A percentile compares a stretch with the other conserved stretches of the same genome.
phyloP scores from a whole-genome alignment of 805 yeast species.

The Metschnikowia noctiluminum region DNA sequence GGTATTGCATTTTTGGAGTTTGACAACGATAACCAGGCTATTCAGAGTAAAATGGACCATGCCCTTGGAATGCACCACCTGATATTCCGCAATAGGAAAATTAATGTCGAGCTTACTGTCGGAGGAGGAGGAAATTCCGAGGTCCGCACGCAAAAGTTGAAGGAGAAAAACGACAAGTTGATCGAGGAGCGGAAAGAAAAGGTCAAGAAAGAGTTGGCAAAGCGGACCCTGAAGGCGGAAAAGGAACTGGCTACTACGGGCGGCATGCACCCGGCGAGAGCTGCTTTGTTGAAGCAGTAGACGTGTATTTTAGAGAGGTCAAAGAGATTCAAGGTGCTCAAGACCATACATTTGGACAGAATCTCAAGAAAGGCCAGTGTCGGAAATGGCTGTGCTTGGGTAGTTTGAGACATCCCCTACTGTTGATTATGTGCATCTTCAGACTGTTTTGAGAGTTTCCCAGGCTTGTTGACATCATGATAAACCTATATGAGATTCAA shows the following conservation, averaged over 20 bases:
- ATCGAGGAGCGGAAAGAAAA: slow-evolving; percentile 65
- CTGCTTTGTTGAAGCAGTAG: slow-evolving; percentile 39
- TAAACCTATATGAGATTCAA: too few relatives aligned
- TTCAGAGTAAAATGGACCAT: slow-evolving; percentile 75
- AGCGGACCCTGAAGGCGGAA: slow-evolving; percentile 31
- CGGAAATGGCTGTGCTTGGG: too few relatives aligned
- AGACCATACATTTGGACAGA: too few relatives aligned
- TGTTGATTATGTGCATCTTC: too few relatives aligned
- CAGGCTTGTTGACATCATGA: too few relatives aligned
- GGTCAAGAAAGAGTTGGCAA: slow-evolving; percentile 45
- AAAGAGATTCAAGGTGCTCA: neutral
- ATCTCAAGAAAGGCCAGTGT: too few relatives aligned
- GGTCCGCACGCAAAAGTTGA: slow-evolving; percentile 59
- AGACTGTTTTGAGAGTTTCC: too few relatives aligned
- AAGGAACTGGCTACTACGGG: slow-evolving; percentile 22
- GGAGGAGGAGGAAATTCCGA: slow-evolving; percentile 96
- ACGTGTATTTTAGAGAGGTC: neutral
- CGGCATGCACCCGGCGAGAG: slow-evolving; percentile 66
- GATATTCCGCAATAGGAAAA: slow-evolving; percentile 62
- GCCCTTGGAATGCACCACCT: slow-evolving; percentile 86
- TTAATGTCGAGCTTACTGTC: slow-evolving; percentile 93
- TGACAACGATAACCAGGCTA: slow-evolving; percentile 52
- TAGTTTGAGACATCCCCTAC: too few relatives aligned
- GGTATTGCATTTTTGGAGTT: slow-evolving; percentile 94
- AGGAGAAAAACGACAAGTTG: slow-evolving; percentile 73